A percentile compares a stretch with the other conserved stretches of the same genome.
These are phyloP conservation scores for Chrysanthemum seticuspe DNA, from an alignment of 129 eudicot genomes.

Conservation along the genomic window DNA sequence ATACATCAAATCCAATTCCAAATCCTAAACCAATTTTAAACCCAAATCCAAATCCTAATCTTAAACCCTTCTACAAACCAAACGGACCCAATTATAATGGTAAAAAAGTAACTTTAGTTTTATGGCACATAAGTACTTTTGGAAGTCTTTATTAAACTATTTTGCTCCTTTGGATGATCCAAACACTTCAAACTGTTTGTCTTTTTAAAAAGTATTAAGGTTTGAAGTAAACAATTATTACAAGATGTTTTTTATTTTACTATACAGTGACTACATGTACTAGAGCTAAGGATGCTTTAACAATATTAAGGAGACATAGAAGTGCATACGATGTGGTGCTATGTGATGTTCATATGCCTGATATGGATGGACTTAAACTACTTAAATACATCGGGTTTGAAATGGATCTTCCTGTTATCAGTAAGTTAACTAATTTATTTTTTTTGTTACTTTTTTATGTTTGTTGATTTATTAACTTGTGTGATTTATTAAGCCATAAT, in stretches of 20 bases:
- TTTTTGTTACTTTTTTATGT: neutral
- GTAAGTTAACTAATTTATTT: constrained; percentile 41
- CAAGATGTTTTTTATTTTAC: neutral
- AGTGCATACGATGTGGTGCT: constrained; percentile 67
- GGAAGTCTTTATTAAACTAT: too few species aligned
- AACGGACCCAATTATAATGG: too few species aligned
- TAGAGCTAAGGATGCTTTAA: constrained; percentile 69
- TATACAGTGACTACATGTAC: constrained; percentile 70
- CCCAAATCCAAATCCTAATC: too few species aligned
- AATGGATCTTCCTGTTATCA: constrained; percentile 91
- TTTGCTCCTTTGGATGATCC: too few species aligned
- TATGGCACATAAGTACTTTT: too few species aligned
- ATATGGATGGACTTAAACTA: constrained; percentile 89
- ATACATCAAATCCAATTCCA: too few species aligned
- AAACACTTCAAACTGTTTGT: neutral
- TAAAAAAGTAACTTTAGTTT: too few species aligned
- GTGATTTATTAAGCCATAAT: neutral
- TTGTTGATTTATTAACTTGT: constrained; percentile 8
- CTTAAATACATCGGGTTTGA: constrained; percentile 83
- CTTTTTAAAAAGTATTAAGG: neutral
- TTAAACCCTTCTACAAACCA: too few species aligned
- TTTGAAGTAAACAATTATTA: neutral
- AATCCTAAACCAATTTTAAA: too few species aligned
- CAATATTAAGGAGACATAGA: constrained; percentile 51
- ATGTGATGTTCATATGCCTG: constrained; percentile 97